Evolutionary conservation across 1,284 basidiomycete species (phyloP), one percentile per base, ranked within the genome.

Genomic region (Ceratobasidium sp.): DNA sequence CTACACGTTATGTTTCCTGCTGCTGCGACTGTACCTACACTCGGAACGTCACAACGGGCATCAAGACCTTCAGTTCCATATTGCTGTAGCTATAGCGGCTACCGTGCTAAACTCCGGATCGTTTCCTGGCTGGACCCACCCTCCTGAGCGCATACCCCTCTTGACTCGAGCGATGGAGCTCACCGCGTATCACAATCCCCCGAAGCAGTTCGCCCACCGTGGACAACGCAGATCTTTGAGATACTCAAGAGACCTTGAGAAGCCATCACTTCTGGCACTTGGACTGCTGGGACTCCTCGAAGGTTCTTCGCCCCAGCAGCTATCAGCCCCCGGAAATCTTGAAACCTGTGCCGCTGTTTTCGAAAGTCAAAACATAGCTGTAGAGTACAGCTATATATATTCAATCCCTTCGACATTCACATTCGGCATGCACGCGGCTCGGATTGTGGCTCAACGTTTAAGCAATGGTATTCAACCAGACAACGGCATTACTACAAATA

Each of bases 121-220:
- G 9, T 68, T 51, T n/a, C 66, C 66, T 13, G 66, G 66, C 40
- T 63, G 60, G 60, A 63, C 60, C 13, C 40, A 42, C 33, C n/a
- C 53, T 55, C 53, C 53, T 55, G 23, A 55, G 5, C 49, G n/a
- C 40, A 9, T 10, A 3, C 20, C 10, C 12, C 44, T n/a, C 42
- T 23, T 33, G 33, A 33, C 18, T 39, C 23, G 61, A n/a, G 61
- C 40, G 12, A 20, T 10, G 40, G 40, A 64, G 20, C 42, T 63
- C 39, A 13, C 39, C 39, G 10, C 58, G 10, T 39, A 60, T 39
- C 58, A 60, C 39, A 12, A 26, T 33, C 58, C 28, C 28, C 58
- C 58, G 5, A 60, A n/a, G 20, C 12, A 26, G 28, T 9, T 60
- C 58, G 26, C 28, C 12, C 15, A 33, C 58, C 4, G 20, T 28